These are phyloP conservation scores for Pythium dissotocum DNA, from an alignment of 352 stramenopile genomes.

Conservation along the genomic window DNA sequence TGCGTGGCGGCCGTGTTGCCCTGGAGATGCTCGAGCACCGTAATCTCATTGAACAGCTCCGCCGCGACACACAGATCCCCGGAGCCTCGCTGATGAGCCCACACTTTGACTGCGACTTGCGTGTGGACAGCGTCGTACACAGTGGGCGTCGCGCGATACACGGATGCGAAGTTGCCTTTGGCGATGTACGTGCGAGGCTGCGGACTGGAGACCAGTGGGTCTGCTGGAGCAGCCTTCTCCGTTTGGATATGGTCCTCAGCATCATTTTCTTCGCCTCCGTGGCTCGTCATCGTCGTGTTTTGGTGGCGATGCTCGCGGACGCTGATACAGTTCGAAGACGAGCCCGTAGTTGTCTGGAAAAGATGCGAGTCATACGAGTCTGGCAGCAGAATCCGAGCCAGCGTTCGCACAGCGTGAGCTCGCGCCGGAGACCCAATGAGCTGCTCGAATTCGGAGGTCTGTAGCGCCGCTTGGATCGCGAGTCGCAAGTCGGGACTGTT, in stretches of 20 bases:
- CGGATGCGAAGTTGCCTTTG: conserved; percentile 14
- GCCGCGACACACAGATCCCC: conserved; percentile 46
- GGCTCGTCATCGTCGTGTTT: background rate
- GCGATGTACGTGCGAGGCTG: conserved; percentile 15
- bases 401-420: conserved; percentile 24
- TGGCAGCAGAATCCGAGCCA: conserved; percentile 43
- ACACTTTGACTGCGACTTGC: conserved; percentile 52
- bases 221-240: background rate
- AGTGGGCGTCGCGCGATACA: conserved; percentile 12
- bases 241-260: background rate
- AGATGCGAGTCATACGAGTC: conserved; percentile 40
- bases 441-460: conserved; percentile 17
- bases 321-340: background rate
- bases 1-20: conserved; percentile 53
- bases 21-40: conserved; percentile 45
- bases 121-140: background rate
- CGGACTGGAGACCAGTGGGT: background rate
- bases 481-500: conserved; percentile 12
- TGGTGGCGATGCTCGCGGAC: background rate
- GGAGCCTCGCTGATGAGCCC: conserved; percentile 41
- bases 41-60: conserved; percentile 56
- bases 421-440: conserved; percentile 19
- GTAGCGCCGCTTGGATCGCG: conserved; percentile 27
- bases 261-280: background rate
- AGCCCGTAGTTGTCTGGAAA: conserved; percentile 24